phyloP scores from a whole-genome alignment of 345 rosid genomes.

The Euphorbia peplus region DNA sequence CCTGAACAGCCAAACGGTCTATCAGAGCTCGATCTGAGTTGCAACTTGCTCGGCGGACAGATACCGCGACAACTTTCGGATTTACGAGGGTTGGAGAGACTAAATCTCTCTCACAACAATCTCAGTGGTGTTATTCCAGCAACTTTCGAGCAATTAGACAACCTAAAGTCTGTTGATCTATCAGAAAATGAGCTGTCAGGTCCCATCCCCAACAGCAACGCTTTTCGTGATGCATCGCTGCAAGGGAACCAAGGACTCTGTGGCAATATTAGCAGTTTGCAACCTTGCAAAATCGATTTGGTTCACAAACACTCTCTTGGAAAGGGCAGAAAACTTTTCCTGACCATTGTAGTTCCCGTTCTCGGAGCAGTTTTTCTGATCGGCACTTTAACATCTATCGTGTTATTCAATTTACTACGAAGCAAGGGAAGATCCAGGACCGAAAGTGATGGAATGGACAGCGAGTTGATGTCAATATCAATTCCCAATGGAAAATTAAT shows the following conservation, averaged over 20 bases:
- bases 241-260: conserved; percentile 28
- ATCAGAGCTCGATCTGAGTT: conserved; percentile 26
- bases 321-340: neutral
- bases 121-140: conserved; percentile 29
- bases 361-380: conserved; percentile 5
- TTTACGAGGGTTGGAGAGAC: conserved; percentile 11
- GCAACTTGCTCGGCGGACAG: conserved; percentile 25
- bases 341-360: conserved; percentile 12
- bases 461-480: neutral
- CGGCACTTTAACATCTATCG: neutral
- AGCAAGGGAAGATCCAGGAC: neutral
- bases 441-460: neutral
- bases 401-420: neutral
- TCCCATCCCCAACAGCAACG: conserved; percentile 29
- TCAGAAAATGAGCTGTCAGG: conserved; percentile 35
- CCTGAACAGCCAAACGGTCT: neutral
- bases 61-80: conserved; percentile 15
- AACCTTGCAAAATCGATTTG: conserved; percentile 1
- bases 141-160: neutral
- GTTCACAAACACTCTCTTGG: neutral
- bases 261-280: conserved; percentile 20
- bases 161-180: conserved; percentile 23
- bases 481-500: conserved; percentile 17
- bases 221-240: conserved; percentile 26
- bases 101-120: conserved; percentile 32